Evolutionary conservation across 441 rosid species (phyloP).

Genomic region (Geranium incanum): DNA sequence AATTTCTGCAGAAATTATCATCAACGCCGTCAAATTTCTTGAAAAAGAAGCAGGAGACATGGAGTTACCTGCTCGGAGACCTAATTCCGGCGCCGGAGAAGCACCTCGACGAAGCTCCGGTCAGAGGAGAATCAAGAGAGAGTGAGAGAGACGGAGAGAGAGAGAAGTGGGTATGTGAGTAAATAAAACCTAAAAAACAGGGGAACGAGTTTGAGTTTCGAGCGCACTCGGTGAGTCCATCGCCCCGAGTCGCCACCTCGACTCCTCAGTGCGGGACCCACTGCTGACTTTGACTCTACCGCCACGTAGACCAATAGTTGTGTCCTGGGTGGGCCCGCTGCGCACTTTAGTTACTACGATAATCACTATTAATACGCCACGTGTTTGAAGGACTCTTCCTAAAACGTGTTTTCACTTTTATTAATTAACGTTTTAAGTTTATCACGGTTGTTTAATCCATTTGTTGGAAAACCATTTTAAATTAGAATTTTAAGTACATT

Average conservation of each 20-base stretch:
- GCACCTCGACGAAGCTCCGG: neutral
- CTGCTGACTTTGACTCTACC: constrained; percentile 1
- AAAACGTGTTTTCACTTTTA: no score
- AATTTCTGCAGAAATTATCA: neutral
- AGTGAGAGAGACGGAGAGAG: neutral
- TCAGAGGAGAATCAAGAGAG: neutral
- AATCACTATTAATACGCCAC: no score
- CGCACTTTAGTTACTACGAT: no score
- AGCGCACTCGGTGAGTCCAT: constrained; percentile 6
- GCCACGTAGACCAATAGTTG: no score
- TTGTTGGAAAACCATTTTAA: no score
- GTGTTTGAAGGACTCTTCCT: no score
- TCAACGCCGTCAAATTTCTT: neutral
- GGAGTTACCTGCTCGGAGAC: constrained; percentile 2
- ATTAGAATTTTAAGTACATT: no score
- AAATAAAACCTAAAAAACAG: constrained; percentile 6
- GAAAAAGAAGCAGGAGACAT: neutral
- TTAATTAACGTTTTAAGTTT: no score
- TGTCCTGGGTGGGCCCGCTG: no score
- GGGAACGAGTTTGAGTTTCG: constrained; percentile 7
- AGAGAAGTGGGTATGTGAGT: neutral
- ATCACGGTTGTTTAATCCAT: no score
- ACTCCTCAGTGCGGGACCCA: neutral
- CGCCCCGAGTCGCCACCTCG: neutral
- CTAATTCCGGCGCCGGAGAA: neutral